Evolutionary conservation across 148 eudicot genomes (phyloP), one percentile per base, ranked within the genome.

Genomic region (Arbutus unedo): DNA sequence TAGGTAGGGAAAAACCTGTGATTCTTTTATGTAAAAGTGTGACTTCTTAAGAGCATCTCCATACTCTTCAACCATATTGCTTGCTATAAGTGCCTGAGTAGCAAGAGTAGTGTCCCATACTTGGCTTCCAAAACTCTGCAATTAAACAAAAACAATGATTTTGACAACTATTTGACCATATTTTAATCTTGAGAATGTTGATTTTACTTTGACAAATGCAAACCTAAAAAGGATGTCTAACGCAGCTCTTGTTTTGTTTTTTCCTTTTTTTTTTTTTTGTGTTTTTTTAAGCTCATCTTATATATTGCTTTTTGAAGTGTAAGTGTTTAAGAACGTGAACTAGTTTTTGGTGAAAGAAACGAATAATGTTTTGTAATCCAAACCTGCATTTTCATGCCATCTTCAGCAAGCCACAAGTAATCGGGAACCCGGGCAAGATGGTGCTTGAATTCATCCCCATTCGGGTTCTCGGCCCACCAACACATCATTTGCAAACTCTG

Each of bases 401-500:
- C 38, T 31, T 31, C 38, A 31, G 38, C 38, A 31, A 31, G 38
- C 38, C 90, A 88, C 55, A 86, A 77, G 56, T 84, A 88, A 77
- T 88, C 90, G 44, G 90, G 86, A 7, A 90, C 86, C 70, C 92
- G 78, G 21, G 92, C 89, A n/a, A 86, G 80, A 70, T 90, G 91
- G 76, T 86, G 76, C 81, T 90, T 90, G 79, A 84, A 90, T 56
- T 87, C 91, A 18, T 84, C 86, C 3, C 90, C 77, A 44, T 87
- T 85, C 47, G 90, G 90, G 64, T 86, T 82, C 45, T 88, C 83
- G 0, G 90, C 92, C 87, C 88, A 90, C 85, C 87, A 90, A 70
- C 90, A 87, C 91, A 89, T 89, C 90, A 89, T 89, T 81, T 87
- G 87, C 70, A 89, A 80, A 83, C 88, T 87, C 91, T 89, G 85